Base-by-base conservation (phyloP, 225 moss, liverwort and hornwort genomes). In the Physcomitrium patens region DNA sequence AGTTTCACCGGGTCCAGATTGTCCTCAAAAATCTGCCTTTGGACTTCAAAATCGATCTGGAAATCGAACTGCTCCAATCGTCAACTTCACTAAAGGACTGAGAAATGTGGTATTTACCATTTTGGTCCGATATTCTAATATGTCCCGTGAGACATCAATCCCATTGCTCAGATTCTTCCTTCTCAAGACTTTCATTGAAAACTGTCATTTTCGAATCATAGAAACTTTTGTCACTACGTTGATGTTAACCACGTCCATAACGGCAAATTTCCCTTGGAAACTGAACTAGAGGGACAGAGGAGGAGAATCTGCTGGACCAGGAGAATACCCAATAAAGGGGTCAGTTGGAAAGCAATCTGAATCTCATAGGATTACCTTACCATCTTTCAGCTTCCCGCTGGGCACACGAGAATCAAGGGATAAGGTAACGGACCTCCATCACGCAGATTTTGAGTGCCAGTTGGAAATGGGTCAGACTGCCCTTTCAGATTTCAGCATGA, bases 311-410 rank as follows among this genome's bases (percentile, higher is more conserved):
- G 86, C 94, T 73, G 94, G 89, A 78, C 96, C 96, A 10, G 96
- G 96, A 67, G 87, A 97, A 74, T 97, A 97, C 69, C 80, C 84
- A 15, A 74, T 86, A 8, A 87, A 88, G 65, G 92, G 94, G 60
- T 85, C 96, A 41, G 85, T 97, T 10, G 96, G 96, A 58, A 97
- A 92, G 76, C 96, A 97, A 87, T 61, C 81, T 63, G 94, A 97
- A 74, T 94, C 96, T 50, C 92, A 92, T n/a, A 92, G 74, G 80
- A 72, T 10, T 68, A 94, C 91, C 12, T 63, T 84, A 19, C 96
- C 94, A 41, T n/a, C 88, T 22, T 91, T 82, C 76, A 83, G 89
- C 68, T 97, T 97, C 77, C 81, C 92, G 76, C 86, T 67, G 65
- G 79, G 89, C 77, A 82, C 92, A 81, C 81, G 94, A 67, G 86